Base-by-base conservation (phyloP, 2,329 filamentous ascomycete genomes). In the Didymella pomorum region DNA sequence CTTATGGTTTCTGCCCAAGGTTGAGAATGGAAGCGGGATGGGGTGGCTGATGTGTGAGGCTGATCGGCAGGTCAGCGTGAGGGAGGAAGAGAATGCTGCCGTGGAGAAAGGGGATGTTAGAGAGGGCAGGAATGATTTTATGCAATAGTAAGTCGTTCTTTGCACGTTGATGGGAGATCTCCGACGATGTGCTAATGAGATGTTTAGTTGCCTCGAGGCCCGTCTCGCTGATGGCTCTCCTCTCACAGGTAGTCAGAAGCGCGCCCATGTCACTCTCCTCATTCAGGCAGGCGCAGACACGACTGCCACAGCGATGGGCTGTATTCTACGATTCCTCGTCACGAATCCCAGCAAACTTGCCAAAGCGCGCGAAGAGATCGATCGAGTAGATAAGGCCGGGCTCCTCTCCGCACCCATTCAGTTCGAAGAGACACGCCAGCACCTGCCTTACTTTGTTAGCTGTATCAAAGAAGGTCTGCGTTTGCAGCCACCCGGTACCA, bases 381-480 rank as follows among this genome's bases (percentile, higher is more conserved):
- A 65, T 6, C 29, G 33, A 12, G 72, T 71, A 14, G 64, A 68
- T 14, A 41, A 63, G 28, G 60, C 55, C 6, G 58, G 61, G 8
- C 50, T 54, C 2, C 67, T 76, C 14, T 69, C 67, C 10, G 52
- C 29, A 0, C 71, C 73, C 1, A 62, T 74, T 28, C 63, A 64
- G 23, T 74, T 67, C 43, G 71, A 76, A 39, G 71, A 76, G 47
- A 70, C 70, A 12, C 66, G 68, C n/a, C 60, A 58, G 10, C 69
- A 73, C 42, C 68, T 75, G 42, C 83, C 80, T 1, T 85, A 78
- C 70, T 84, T 81, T 59, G 71, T 81, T 3, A 82, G 81, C 1
- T 84, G 82, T 59, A 77, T 86, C 44, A 79, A 80, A 25, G 83
- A 85, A 64, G 78, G 79, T 1, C 72, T 85, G 64, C 80, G 83